Conservation (phyloP, 352 stramenopile species). For the Globisporangium camurandrum region DNA sequence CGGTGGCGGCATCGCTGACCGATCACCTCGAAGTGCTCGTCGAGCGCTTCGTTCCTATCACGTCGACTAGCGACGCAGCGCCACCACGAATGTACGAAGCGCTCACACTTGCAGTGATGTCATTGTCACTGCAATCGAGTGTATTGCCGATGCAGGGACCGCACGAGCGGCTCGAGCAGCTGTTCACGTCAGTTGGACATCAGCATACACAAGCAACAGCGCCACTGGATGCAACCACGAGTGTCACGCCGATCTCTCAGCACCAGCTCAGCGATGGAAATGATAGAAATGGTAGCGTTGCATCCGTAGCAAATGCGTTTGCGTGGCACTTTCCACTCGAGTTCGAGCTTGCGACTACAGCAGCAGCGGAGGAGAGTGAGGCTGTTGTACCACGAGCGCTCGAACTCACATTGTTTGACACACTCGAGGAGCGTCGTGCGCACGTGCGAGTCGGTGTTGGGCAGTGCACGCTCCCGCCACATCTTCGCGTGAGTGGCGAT, state of each 20-base stretch:
- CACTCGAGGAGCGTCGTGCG: constrained; percentile 8
- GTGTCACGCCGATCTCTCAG: neutral
- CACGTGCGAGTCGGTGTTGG: constrained; percentile 17
- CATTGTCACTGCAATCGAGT: neutral
- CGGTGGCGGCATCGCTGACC: neutral
- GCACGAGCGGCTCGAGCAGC: constrained; percentile 1
- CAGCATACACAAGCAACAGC: neutral
- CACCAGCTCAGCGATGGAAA: constrained; percentile 8
- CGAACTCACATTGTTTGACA: constrained; percentile 21
- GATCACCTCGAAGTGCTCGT: constrained; percentile 18
- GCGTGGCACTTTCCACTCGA: constrained; percentile 27
- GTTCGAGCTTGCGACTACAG: constrained; percentile 10
- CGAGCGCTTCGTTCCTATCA: constrained; percentile 7
- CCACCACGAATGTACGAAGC: too few species aligned
- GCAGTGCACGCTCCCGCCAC: constrained; percentile 11
- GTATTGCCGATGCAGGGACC: neutral
- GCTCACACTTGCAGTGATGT: constrained; percentile 1
- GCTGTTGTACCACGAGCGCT: neutral
- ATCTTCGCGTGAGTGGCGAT: neutral
- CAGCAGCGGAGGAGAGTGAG: too few species aligned
- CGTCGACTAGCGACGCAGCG: neutral
- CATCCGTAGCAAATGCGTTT: too few species aligned
- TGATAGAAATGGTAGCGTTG: too few species aligned
- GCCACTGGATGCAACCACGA: neutral
- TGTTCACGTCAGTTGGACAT: neutral